Base-by-base conservation (phyloP, 208 protist species). In the Leishmania guyanensis region DNA sequence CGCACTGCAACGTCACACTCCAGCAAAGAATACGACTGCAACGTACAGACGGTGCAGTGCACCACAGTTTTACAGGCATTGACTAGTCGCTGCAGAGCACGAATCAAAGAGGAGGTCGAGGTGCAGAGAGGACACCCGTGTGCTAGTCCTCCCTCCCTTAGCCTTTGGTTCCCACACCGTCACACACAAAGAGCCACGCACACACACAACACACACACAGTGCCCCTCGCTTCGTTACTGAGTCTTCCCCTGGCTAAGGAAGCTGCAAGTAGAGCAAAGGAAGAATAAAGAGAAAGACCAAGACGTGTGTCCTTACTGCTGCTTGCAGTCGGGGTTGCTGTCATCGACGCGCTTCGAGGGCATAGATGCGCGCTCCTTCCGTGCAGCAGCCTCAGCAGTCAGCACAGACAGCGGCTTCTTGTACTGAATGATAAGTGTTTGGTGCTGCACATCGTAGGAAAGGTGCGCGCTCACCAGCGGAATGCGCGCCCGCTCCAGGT, bases 381-480 rank as follows among this genome's bases (percentile, higher is more conserved):
- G 91, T 58, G 92, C 88, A 22, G 79, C 82, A 36, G 87, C 85
- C 83, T 98, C 96, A 17, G 84, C 89, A 12, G 90, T 89, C 54
- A 97, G 80, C 16, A 98, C 82, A 5, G 88, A 85, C 16, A 96
- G 73, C 53, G 90, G 97, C 81, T 98, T 98, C 83, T 91, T 96
- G 85, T 98, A 98, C 64, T 92, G 83, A 75, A 99, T 93, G 58
- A 98, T 91, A 29, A 99, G 81, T n/a, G 97, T 98, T 84, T 98
- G 97, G 82, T 97, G 93, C 60, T 96, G 91, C 54, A 98, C 87
- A n/a, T 94, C 91, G 79, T 88, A 98, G 51, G 82, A 90, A 36
- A 99, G 89, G 29, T 89, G 75, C 54, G 86, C 29, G 0, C 80
- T 51, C 29, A 97, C 92, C 16, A 99, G 87, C 46, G 82, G 86